Base-by-base conservation (phyloP, 352 stramenopile species). In the Phytophthora chlamydospora region DNA sequence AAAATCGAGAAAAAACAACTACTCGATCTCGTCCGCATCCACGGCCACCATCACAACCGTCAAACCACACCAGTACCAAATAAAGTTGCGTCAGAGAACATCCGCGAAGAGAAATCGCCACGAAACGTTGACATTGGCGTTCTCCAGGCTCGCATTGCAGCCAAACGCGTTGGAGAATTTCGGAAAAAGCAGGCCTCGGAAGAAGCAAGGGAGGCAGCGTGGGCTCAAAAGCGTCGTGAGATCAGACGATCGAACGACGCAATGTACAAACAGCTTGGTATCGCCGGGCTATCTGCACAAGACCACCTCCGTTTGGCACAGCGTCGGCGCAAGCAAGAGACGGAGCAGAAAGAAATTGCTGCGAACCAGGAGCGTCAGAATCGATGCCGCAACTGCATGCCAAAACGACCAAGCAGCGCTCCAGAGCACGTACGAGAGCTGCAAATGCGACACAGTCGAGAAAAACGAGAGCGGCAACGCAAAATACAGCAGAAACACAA, bases 251-350 rank as follows among this genome's bases (percentile, higher is more conserved):
- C 66, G n/a, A 73, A 71, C 58, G 78, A 74, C 10, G 11, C 48
- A 13, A 85, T 78, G 46, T 62, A 78, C 31, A 64, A 68, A 38
- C 13, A 50, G 14, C 63, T 89, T 13, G 81, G 76, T 3, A 63
- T 89, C 3, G 69, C 60, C 0, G 64, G 70, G 13, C 31, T 83
- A 9, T 66, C 76, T 8, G 44, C 70, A 2, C 48, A 78, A 21
- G 55, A 83, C 8, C 73, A 78, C 43, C 77, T 80, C 24, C 48
- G 54, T 7, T 33, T 71, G 49, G 69, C 66, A 56, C 21, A 59
- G 0, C 45, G 29, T 0, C 68, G 67, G 12, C 39, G 56, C n/a
- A 66, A 63, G 10, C 54, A 62, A 33, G 45, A 71, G 16, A 17
- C 38, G n/a, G 71, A 63, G 24, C 2, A 58, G 13, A 41, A 61